Evolutionary conservation across 805 yeast species (phyloP).

Genomic region (Candida golubevii): DNA sequence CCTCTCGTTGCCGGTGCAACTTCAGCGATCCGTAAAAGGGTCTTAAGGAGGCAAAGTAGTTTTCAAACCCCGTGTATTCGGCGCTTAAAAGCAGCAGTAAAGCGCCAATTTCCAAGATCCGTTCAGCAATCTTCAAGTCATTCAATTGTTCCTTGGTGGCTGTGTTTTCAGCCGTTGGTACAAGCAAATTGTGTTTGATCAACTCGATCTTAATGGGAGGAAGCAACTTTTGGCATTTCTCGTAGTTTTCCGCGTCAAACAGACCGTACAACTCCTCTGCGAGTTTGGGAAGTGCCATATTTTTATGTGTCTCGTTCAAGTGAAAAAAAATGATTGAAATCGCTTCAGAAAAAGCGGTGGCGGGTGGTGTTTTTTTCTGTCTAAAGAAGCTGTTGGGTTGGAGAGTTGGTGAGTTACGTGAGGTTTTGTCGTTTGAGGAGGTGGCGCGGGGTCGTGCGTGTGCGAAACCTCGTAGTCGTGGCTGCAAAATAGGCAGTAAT

Average conservation of each 20-base stretch:
- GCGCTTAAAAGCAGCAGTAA: constrained; percentile 64
- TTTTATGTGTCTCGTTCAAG: not conserved
- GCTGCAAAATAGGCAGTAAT: too few relatives aligned
- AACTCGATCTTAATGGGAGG: constrained; percentile 75
- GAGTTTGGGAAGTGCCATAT: constrained; percentile 61
- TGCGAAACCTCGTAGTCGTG: too few relatives aligned
- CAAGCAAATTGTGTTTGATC: constrained; percentile 69
- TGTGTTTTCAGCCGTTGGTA: constrained; percentile 49
- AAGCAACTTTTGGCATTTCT: constrained; percentile 54
- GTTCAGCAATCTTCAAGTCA: constrained; percentile 75
- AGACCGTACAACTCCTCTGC: constrained; percentile 65
- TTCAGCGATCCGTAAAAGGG: constrained; percentile 60
- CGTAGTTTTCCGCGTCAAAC: constrained; percentile 60
- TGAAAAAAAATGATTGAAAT: not conserved
- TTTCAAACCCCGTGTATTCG: constrained; percentile 64
- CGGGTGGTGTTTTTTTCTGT: too few relatives aligned
- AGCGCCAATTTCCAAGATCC: constrained; percentile 86
- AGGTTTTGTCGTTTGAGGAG: too few relatives aligned
- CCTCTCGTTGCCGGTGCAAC: constrained; percentile 36
- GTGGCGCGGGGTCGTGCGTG: too few relatives aligned
- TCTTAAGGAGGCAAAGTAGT: constrained; percentile 66
- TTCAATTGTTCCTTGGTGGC: constrained; percentile 40
- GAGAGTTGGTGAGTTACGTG: too few relatives aligned
- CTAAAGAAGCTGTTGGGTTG: too few relatives aligned
- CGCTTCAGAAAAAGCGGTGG: too few relatives aligned